phyloP scores from a whole-genome alignment of 805 yeast species.

The Wilhelminamyces savonicus region DNA sequence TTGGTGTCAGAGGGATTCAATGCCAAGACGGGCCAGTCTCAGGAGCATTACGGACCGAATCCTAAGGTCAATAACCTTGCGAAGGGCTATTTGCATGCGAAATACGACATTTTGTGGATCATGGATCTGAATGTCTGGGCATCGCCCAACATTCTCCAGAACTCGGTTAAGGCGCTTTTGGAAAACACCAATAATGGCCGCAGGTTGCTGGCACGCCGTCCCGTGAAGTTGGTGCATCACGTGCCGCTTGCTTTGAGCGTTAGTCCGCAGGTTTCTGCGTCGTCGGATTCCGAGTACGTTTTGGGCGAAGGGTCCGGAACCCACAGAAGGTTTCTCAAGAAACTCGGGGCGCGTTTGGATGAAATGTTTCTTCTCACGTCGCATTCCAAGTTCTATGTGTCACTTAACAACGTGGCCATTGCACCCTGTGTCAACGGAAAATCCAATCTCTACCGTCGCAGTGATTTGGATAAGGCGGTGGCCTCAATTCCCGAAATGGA shows the following conservation, averaged over 20 bases:
- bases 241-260: conserved; percentile 60
- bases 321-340: conserved; percentile 12
- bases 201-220: conserved; percentile 15
- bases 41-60: conserved; percentile 67
- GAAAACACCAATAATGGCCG: conserved; percentile 49
- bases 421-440: conserved; percentile 94
- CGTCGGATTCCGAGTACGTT: conserved; percentile 18
- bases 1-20: conserved; percentile 30
- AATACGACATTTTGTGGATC: conserved; percentile 74
- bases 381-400: conserved; percentile 79
- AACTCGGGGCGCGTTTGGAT: conserved; percentile 63
- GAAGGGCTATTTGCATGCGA: conserved; percentile 68
- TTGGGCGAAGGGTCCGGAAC: no score
- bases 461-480: conserved; percentile 58
- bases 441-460: conserved; percentile 67
- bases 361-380: conserved; percentile 81
- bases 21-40: conserved; percentile 9
- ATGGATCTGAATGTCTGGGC: conserved; percentile 85
- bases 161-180: conserved; percentile 52
- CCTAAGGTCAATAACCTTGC: conserved; percentile 85
- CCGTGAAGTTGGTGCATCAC: conserved; percentile 73
- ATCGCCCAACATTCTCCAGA: conserved; percentile 51
- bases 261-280: conserved; percentile 8
- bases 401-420: conserved; percentile 63
- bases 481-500: conserved; percentile 21